These are phyloP conservation scores for Panicum hallii DNA, from an alignment of 202 grass and related monocot species.

Conservation along the genomic window DNA sequence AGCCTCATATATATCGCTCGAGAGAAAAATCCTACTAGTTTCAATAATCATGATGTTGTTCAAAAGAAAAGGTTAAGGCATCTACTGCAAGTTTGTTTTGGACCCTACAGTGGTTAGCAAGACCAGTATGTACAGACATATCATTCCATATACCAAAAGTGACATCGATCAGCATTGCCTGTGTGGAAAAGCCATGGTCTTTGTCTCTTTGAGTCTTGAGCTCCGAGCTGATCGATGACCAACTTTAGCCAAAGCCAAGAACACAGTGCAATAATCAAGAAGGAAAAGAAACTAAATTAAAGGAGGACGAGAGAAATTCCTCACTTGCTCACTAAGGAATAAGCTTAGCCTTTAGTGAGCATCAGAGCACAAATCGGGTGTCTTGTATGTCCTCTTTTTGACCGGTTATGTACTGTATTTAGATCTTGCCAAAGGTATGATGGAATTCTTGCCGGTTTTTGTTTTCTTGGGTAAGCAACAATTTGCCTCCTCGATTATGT, in stretches of 20 bases:
- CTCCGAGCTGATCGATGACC: constrained; percentile 62
- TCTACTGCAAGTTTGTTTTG: constrained; percentile 30
- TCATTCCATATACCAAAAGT: constrained; percentile 46
- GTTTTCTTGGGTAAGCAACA: neutral
- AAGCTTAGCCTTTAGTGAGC: constrained; percentile 44
- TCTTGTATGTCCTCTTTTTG: constrained; percentile 46
- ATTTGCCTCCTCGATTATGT: neutral
- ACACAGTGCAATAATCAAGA: constrained; percentile 34
- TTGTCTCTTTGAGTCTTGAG: constrained; percentile 48
- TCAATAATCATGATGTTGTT: neutral
- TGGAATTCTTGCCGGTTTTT: neutral
- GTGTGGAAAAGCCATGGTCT: constrained; percentile 46
- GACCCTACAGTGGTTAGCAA: neutral
- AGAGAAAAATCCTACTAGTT: neutral
- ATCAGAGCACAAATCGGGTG: constrained; percentile 31
- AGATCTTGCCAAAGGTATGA: neutral
- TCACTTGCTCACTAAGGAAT: constrained; percentile 62
- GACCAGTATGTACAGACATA: neutral
- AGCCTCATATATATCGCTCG: neutral
- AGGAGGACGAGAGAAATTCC: constrained; percentile 34
- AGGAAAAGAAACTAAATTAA: constrained; percentile 37
- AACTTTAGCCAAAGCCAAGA: constrained; percentile 61
- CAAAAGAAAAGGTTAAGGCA: neutral
- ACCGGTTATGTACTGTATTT: constrained; percentile 31
- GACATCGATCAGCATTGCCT: constrained; percentile 32